These are phyloP conservation scores for Colletotrichum costaricense DNA, from an alignment of 2,329 filamentous ascomycete genomes.

Conservation along the genomic window DNA sequence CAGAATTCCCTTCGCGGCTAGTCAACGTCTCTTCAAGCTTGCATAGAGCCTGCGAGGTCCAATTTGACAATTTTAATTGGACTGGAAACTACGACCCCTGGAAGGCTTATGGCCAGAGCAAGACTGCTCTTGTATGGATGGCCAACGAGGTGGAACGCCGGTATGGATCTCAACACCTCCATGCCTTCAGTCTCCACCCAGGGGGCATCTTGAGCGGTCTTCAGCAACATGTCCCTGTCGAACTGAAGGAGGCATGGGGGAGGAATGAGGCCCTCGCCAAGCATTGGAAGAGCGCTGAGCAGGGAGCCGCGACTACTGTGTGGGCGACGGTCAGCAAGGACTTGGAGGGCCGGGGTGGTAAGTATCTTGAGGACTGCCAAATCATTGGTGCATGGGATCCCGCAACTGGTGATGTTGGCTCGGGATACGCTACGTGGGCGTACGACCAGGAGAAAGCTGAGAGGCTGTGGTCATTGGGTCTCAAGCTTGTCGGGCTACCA, in stretches of 20 bases:
- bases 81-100: constrained; percentile 43
- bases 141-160: constrained; percentile 41
- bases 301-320: constrained; percentile 55
- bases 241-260: neutral
- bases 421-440: constrained; percentile 38
- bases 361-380: constrained; percentile 43
- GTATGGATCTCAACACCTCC: constrained; percentile 47
- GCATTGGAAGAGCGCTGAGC: constrained; percentile 40
- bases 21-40: too few relatives aligned
- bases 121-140: constrained; percentile 62
- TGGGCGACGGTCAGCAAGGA: constrained; percentile 49
- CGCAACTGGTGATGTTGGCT: neutral
- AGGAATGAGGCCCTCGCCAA: neutral
- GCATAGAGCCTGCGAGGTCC: too few relatives aligned
- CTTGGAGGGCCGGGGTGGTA: constrained; percentile 52
- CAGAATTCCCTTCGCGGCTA: too few relatives aligned
- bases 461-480: neutral
- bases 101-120: constrained; percentile 58
- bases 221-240: neutral
- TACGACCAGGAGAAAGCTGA: neutral
- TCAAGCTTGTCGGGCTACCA: constrained; percentile 1
- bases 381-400: neutral
- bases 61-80: too few relatives aligned
- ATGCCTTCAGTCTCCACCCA: constrained; percentile 55
- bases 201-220: constrained; percentile 48